Percentiles rank a stretch among this genome's conserved stretches.
Conservation (phyloP, 345 rosid genomes). For the Hibiscus trionum region DNA sequence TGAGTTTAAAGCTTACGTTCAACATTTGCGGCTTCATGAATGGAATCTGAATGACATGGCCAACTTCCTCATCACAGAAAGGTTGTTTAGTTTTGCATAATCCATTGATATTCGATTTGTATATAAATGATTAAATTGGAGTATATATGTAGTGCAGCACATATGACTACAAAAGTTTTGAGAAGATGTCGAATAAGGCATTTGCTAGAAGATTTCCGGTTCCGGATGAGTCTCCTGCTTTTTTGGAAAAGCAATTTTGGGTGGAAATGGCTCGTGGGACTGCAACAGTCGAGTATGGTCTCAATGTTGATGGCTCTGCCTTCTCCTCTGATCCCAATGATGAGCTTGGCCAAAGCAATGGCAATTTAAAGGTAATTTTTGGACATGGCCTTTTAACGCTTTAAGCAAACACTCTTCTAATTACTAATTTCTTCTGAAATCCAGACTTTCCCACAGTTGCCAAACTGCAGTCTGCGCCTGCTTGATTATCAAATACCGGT, state of each 20-base stretch:
- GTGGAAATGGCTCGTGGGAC: constrained; percentile 46
- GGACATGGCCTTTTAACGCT: background rate
- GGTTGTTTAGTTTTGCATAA: constrained; percentile 18
- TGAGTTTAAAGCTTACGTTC: constrained; percentile 46
- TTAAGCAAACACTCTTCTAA: too few species aligned
- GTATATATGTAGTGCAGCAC: background rate
- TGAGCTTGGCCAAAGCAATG: constrained; percentile 48
- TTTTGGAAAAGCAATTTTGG: constrained; percentile 60
- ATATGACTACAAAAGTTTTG: background rate
- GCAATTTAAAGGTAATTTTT: constrained; percentile 46
- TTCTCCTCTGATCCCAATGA: constrained; percentile 48
- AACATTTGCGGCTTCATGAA: constrained; percentile 52
- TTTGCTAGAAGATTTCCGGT: background rate
- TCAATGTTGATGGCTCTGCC: constrained; percentile 62
- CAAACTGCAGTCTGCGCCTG: constrained; percentile 41
- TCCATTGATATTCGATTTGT: background rate
- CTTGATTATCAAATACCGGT: constrained; percentile 18
- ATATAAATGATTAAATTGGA: background rate
- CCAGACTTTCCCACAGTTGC: constrained; percentile 40
- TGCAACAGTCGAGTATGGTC: constrained; percentile 52
- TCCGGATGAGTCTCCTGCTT: constrained; percentile 29
- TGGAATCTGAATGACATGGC: constrained; percentile 50
- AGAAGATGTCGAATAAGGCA: background rate
- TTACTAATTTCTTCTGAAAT: constrained; percentile 4
- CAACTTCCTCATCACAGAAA: constrained; percentile 39